Conservation (phyloP, 2,329 filamentous ascomycete species). For the Corynespora cassiicola region DNA sequence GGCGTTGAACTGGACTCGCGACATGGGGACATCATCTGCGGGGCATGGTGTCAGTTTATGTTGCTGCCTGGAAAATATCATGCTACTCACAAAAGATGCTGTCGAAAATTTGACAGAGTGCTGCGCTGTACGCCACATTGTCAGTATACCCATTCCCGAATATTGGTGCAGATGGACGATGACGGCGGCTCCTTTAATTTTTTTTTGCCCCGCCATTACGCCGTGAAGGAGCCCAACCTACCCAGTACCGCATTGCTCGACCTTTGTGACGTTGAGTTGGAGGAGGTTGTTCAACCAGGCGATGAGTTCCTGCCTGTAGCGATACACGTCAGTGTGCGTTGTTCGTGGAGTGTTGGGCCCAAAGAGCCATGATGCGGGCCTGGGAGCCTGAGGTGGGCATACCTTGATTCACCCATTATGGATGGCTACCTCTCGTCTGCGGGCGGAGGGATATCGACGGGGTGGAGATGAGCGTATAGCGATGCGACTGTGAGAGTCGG, state of each 20-base stretch:
- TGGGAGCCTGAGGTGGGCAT: slow-evolving; percentile 26
- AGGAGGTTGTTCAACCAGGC: slow-evolving; percentile 97
- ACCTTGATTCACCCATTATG: slow-evolving; percentile 71
- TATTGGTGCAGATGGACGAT: too few relatives aligned
- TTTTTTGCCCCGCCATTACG: too few relatives aligned
- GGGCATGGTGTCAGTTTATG: slow-evolving; percentile 5
- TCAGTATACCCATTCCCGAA: slow-evolving; percentile 32
- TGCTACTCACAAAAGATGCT: slow-evolving; percentile 83
- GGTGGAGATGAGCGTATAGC: neutral
- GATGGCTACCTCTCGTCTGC: slow-evolving; percentile 3
- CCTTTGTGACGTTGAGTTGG: slow-evolving; percentile 96
- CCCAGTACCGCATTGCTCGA: slow-evolving; percentile 99
- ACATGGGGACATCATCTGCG: slow-evolving; percentile 87
- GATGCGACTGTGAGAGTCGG: neutral
- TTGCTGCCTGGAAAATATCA: neutral
- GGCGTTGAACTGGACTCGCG: slow-evolving; percentile 96
- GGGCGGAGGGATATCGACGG: neutral
- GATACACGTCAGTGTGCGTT: slow-evolving; percentile 24
- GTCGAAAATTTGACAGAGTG: slow-evolving; percentile 96
- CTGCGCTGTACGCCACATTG: slow-evolving; percentile 67
- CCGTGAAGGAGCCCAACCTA: slow-evolving; percentile 63
- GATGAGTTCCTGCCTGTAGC: slow-evolving; percentile 86
- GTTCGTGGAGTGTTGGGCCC: slow-evolving; percentile 24
- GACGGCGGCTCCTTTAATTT: too few relatives aligned
- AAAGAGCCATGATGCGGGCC: slow-evolving; percentile 18